Conservation (phyloP, 192 early-diverging fungal genomes). For the Coemansia brasiliensis region DNA sequence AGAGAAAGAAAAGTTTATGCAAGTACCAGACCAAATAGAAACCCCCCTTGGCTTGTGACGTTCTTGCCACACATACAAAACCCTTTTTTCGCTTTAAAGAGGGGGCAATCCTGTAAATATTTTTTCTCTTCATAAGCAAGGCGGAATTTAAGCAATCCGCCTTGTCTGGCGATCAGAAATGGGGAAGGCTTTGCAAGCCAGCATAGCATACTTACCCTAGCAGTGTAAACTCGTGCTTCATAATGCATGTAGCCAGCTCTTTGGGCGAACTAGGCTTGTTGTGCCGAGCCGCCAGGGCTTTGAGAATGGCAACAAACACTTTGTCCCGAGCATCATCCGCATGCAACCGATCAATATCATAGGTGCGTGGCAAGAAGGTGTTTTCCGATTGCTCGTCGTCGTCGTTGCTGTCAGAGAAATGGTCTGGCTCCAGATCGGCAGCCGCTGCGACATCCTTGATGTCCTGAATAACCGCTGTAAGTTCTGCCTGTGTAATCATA, state of each 20-base stretch:
- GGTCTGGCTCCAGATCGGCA: constrained; percentile 13
- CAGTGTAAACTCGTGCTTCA: constrained; percentile 74
- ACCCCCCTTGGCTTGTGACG: too few species aligned
- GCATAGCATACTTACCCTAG: constrained; percentile 68
- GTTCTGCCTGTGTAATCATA: constrained; percentile 49
- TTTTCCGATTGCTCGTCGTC: constrained; percentile 45
- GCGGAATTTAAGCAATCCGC: too few species aligned
- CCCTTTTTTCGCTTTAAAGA: too few species aligned
- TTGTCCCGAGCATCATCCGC: constrained; percentile 80
- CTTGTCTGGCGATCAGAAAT: constrained; percentile 1
- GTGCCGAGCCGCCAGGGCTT: constrained; percentile 70
- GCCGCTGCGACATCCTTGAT: constrained; percentile 44
- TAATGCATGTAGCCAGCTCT: constrained; percentile 76
- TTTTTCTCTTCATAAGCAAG: too few species aligned
- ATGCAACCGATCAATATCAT: constrained; percentile 60
- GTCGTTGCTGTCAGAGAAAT: constrained; percentile 10
- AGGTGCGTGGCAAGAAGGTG: constrained; percentile 38
- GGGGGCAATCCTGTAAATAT: constrained; percentile 23
- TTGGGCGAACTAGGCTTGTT: constrained; percentile 83
- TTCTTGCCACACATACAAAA: too few species aligned
- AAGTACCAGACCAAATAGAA: too few species aligned
- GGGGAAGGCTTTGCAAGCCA: not conserved
- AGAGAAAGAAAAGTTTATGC: too few species aligned
- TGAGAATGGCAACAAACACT: constrained; percentile 84
- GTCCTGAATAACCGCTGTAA: constrained; percentile 37